phyloP scores from a whole-genome alignment of 306 rosid species.

The Mimosa bimucronata region DNA sequence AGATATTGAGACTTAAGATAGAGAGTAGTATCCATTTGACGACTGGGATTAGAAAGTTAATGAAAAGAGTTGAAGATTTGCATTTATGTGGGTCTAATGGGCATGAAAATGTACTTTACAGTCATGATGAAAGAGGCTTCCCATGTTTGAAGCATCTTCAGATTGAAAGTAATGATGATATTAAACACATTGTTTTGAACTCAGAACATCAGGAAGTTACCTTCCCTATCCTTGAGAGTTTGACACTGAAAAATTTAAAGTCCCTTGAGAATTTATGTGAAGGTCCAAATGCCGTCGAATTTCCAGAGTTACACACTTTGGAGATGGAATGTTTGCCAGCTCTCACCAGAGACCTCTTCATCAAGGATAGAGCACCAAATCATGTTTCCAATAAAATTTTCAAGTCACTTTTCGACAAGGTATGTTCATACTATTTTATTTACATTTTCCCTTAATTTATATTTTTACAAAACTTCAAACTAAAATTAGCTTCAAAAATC shows the following conservation, averaged over 20 bases:
- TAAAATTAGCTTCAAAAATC: no score
- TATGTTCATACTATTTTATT: neutral
- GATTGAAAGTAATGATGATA: neutral
- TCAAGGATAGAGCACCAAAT: no score
- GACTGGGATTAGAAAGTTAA: slow-evolving; percentile 16
- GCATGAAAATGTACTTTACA: neutral
- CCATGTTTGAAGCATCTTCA: neutral
- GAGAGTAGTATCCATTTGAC: neutral
- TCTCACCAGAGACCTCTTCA: neutral
- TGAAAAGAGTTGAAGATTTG: slow-evolving; percentile 38
- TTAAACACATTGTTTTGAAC: no score
- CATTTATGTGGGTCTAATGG: neutral
- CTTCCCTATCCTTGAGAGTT: no score
- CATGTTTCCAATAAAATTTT: no score
- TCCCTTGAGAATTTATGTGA: no score
- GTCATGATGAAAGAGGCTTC: slow-evolving; percentile 6
- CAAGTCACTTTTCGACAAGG: neutral
- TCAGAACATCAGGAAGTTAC: no score
- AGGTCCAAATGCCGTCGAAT: no score
- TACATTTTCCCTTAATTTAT: no score
- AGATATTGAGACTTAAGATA: neutral
- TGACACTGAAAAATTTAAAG: neutral
- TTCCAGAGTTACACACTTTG: no score
- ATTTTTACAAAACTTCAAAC: neutral
- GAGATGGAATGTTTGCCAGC: neutral